phyloP scores from a whole-genome alignment of 371 early-diverging fungal species.

The Basidiobolus meristosporus region DNA sequence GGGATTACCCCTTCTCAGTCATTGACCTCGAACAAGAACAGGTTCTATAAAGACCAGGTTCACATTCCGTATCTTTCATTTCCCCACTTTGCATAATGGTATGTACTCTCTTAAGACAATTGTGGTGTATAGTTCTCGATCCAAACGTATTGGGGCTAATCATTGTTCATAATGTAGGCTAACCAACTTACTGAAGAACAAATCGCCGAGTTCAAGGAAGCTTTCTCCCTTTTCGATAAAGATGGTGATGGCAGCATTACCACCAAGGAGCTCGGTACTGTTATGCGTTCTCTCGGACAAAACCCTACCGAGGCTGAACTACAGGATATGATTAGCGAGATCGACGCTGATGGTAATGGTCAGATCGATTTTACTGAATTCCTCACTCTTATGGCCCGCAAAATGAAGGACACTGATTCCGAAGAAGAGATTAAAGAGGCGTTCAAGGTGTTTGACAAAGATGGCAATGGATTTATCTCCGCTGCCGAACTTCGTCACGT shows the following conservation, averaged over 20 bases:
- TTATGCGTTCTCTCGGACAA: constrained; percentile 78
- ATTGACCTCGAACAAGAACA: too few species aligned
- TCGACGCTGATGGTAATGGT: constrained; percentile 80
- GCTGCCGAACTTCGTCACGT: constrained; percentile 64
- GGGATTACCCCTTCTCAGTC: too few species aligned
- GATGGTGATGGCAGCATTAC: constrained; percentile 84
- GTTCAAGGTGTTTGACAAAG: constrained; percentile 78
- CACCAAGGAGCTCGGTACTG: constrained; percentile 59
- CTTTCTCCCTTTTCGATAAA: constrained; percentile 61
- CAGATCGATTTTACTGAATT: constrained; percentile 83
- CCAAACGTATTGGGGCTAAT: too few species aligned
- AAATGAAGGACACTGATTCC: constrained; percentile 49
- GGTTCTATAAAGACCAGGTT: too few species aligned
- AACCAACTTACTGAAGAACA: constrained; percentile 83
- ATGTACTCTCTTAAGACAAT: too few species aligned
- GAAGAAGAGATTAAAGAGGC: constrained; percentile 71
- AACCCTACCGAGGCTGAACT: constrained; percentile 56
- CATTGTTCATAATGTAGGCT: constrained; percentile 45
- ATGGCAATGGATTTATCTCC: constrained; percentile 62
- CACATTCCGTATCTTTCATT: too few species aligned
- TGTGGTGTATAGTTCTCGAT: too few species aligned
- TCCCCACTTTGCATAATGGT: too few species aligned
- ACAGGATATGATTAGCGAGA: constrained; percentile 67
- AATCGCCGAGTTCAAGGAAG: constrained; percentile 76
- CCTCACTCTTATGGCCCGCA: constrained; percentile 72